A percentile compares a stretch with the other conserved stretches of the same genome.
phyloP scores from a whole-genome alignment of 1,139 yeast genomes.

The Tardiomyces digboiensis region DNA sequence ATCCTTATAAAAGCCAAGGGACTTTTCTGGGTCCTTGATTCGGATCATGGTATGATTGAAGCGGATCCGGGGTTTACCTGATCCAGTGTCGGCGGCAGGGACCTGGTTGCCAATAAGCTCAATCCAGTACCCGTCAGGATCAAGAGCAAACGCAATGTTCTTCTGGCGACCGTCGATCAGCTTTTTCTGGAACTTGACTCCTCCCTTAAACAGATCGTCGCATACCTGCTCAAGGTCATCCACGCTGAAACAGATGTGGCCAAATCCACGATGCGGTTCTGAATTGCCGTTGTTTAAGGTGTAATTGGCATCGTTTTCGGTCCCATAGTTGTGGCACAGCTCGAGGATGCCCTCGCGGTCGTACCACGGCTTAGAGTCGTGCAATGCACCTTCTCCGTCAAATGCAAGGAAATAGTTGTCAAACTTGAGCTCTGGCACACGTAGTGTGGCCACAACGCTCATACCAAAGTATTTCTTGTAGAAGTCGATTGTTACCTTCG shows the following conservation, averaged over 20 bases:
- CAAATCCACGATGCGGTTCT: constrained; percentile 82
- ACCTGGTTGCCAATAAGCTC: constrained; percentile 66
- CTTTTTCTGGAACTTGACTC: constrained; percentile 73
- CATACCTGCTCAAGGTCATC: constrained; percentile 65
- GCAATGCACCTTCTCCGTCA: constrained; percentile 33
- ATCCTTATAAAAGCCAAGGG: constrained; percentile 68
- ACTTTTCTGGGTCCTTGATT: constrained; percentile 70
- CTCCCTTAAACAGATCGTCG: constrained; percentile 38
- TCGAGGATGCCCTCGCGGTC: constrained; percentile 74
- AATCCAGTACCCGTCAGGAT: constrained; percentile 96
- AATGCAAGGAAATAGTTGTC: constrained; percentile 62
- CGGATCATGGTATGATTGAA: constrained; percentile 93
- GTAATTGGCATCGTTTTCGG: constrained; percentile 51
- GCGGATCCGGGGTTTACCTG: constrained; percentile 6
- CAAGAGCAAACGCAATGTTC: constrained; percentile 87
- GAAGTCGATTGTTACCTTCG: constrained; percentile 60
- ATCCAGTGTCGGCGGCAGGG: constrained; percentile 20
- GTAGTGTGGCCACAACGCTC: constrained; percentile 44
- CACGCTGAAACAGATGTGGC: constrained; percentile 85
- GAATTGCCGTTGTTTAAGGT: constrained; percentile 72
- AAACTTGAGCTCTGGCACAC: constrained; percentile 47
- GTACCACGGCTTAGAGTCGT: constrained; percentile 41
- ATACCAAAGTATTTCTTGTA: constrained; percentile 72
- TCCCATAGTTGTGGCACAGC: constrained; percentile 73
- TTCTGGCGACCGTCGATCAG: constrained; percentile 85